Conservation (phyloP, 768 basidiomycete species). For the Tricholoma hemisulphureum region DNA sequence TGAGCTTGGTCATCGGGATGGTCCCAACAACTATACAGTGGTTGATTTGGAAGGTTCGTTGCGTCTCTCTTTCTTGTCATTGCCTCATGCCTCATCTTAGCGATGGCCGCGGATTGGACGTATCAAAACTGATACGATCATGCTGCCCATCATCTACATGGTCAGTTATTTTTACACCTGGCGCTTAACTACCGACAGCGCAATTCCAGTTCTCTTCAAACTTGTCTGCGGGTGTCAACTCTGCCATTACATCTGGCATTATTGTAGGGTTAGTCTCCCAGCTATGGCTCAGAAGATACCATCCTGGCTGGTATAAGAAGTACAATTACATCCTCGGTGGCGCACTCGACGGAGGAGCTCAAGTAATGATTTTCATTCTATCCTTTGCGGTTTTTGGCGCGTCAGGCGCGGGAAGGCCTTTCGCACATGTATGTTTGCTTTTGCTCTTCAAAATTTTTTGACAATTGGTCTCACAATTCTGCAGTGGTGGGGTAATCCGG, state of each 20-base stretch:
- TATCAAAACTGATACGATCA: slow-evolving; percentile 46
- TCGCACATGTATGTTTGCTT: slow-evolving; percentile 40
- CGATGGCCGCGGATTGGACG: slow-evolving; percentile 56
- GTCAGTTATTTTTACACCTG: slow-evolving; percentile 20
- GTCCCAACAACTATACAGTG: slow-evolving; percentile 52
- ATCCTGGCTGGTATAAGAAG: slow-evolving; percentile 66
- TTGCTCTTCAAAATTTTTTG: neutral
- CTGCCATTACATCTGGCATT: slow-evolving; percentile 45
- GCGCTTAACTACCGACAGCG: neutral
- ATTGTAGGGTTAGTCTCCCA: slow-evolving; percentile 59
- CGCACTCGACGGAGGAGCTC: slow-evolving; percentile 63
- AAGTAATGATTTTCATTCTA: slow-evolving; percentile 62
- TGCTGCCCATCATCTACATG: slow-evolving; percentile 58
- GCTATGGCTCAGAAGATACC: slow-evolving; percentile 52
- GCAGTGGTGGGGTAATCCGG: slow-evolving; percentile 57
- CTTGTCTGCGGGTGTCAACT: slow-evolving; percentile 57
- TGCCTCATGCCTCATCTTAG: slow-evolving; percentile 24
- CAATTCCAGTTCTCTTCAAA: slow-evolving; percentile 35
- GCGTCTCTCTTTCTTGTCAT: neutral
- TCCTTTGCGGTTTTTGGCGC: slow-evolving; percentile 68
- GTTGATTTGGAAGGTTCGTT: slow-evolving; percentile 47
- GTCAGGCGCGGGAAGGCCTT: slow-evolving; percentile 45
- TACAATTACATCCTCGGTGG: slow-evolving; percentile 70
- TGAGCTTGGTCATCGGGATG: slow-evolving; percentile 54
- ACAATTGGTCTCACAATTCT: slow-evolving; percentile 4